Evolutionary conservation across 1,284 basidiomycete genomes (phyloP), one percentile per base, ranked within the genome.

Genomic region (Rhodotorula sp.): DNA sequence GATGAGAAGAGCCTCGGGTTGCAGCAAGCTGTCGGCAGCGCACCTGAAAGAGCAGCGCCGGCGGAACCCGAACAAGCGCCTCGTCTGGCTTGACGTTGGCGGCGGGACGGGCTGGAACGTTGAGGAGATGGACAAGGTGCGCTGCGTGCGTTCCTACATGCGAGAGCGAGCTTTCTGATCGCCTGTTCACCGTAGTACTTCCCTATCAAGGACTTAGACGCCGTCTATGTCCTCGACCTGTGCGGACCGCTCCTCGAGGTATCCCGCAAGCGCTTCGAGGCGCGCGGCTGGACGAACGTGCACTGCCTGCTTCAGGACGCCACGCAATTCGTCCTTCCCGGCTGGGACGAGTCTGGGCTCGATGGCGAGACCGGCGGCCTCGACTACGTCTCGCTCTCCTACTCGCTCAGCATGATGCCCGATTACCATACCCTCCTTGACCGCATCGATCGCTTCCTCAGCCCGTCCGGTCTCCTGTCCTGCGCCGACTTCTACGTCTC

Each of bases 81-180:
- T 90, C 19, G 85, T 92, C 44, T 92, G 91, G 91, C 85, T 92
- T 44, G 91, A 92, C 80, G 88, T 92, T 67, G 91, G 91, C 17
- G 91, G 91, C 39, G 91, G 91, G 48, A 92, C 91, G 85, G 88
- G 90, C 22, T 89, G 90, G 84, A 92, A 92, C 81, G 89, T 92
- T 76, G 91, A 92, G 82, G 84, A 88, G 74, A 92, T 91, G 91
- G 85, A 90, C 81, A 85, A 87, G 69, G 71, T 70, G 44, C 8
- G 67, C 8, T 25, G 17, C 29, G 12, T 34, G 10, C 57, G n/a
- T n/a, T n/a, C n/a, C n/a, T n/a, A n/a, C n/a, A n/a, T n/a, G n/a
- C n/a, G n/a, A n/a, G n/a, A n/a, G n/a, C n/a, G n/a, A n/a, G n/a
- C n/a, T n/a, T n/a, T n/a, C n/a, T n/a, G n/a, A n/a, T n/a, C n/a